Base-by-base conservation (phyloP, 1,139 yeast genomes). In the Blastobotrys arbuscula region DNA sequence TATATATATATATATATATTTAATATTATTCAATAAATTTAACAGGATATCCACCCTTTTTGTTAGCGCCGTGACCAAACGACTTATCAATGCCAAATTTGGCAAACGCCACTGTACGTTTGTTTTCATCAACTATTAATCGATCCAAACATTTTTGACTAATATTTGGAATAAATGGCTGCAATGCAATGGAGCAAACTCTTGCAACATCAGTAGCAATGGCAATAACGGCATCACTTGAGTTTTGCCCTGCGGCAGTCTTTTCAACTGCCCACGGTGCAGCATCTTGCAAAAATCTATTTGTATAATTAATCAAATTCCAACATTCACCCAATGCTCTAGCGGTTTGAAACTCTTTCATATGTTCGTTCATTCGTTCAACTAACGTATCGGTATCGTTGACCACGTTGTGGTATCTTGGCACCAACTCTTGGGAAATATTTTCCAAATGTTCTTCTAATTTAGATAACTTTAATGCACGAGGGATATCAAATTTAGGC, bases 171-270 rank as follows among this genome's bases (percentile, higher is more conserved):
- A 86, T 78, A 24, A 90, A 72, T 1, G 96, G 88, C 51, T 76
- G 78, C 24, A 85, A 72, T 36, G 86, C 62, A 12, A 92, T 79
- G 0, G 92, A 75, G 15, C 78, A 63, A 0, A 87, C 76, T 52
- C 98, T 74, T 15, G 82, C 74, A 0, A 81, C 75, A 58, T 92
- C 97, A 12, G 86, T 77, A 1, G 87, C 84, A 21, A 78, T 63
- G 53, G 75, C 80, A 1, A 89, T 78, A 13, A 80, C 75, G 20
- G 67, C 64, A 2, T 66, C 68, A 36, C 71, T 69, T 40, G 66
- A 65, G 12, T 47, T 49, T 3, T 23, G 21, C 12, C 35, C 23
- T 4, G 6, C 26, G 13, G 43, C 19, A 5, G 45, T 43, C 2
- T 45, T n/a, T 20, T 51, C 39, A 35, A 55, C 47, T 1, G 53